Evolutionary conservation across 768 basidiomycete genomes (phyloP).

Genomic region (Tylopilus plumbeoviolaceoides): DNA sequence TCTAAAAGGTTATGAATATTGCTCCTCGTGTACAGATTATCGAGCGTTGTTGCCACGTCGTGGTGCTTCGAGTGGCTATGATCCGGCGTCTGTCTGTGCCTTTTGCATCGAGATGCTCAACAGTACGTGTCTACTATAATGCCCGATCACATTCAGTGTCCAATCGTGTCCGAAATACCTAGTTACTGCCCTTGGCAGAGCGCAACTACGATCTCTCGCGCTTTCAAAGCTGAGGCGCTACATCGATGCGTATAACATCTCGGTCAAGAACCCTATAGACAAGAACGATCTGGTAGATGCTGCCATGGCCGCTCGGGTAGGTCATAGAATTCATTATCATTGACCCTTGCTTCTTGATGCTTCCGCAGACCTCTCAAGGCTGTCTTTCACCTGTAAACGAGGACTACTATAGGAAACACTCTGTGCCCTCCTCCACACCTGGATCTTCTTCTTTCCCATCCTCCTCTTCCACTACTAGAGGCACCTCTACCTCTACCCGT

Average conservation of each 20-base stretch:
- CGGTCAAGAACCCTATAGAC: constrained; percentile 59
- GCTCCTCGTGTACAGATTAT: constrained; percentile 69
- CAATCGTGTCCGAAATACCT: background rate
- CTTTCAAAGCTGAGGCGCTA: constrained; percentile 66
- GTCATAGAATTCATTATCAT: constrained; percentile 18
- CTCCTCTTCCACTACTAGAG: constrained; percentile 17
- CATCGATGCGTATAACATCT: constrained; percentile 65
- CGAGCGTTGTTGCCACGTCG: constrained; percentile 73
- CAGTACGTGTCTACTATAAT: constrained; percentile 39
- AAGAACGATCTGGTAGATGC: constrained; percentile 76
- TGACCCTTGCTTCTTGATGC: background rate
- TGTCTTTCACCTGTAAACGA: constrained; percentile 60
- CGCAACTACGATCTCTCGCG: constrained; percentile 51
- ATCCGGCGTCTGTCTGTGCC: constrained; percentile 61
- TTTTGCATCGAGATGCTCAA: constrained; percentile 69
- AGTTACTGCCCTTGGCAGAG: constrained; percentile 70
- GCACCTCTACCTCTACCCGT: constrained; percentile 10
- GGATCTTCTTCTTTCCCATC: constrained; percentile 11
- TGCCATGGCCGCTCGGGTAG: constrained; percentile 48
- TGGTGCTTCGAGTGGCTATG: constrained; percentile 53
- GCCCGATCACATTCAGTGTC: background rate
- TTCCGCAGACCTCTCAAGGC: constrained; percentile 49
- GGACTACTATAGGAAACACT: constrained; percentile 38
- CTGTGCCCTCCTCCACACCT: constrained; percentile 17
- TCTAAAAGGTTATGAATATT: constrained; percentile 61